phyloP scores from a whole-genome alignment of 2,329 filamentous ascomycete genomes.

The Epicoccum nigrum region DNA sequence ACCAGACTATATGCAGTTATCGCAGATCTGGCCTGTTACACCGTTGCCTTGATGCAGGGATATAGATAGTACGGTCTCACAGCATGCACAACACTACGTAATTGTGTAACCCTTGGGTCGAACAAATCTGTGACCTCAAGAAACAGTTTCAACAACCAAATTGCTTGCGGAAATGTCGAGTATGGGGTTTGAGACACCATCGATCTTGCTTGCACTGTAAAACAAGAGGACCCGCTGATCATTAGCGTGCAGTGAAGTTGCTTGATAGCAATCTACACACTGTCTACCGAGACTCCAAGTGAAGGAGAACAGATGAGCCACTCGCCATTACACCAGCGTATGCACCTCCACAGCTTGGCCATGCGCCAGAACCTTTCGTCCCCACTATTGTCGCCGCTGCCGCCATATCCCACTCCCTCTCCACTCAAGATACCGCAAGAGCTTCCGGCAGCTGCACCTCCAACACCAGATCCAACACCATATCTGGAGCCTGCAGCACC shows the following conservation, averaged over 20 bases:
- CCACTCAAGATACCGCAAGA: background rate
- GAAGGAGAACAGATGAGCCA: conserved; percentile 15
- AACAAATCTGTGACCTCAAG: conserved; percentile 1
- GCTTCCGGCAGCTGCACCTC: background rate
- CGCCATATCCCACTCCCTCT: background rate
- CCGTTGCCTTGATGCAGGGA: conserved; percentile 1
- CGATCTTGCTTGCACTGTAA: background rate
- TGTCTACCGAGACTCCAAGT: background rate
- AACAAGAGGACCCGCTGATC: background rate
- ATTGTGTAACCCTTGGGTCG: conserved; percentile 6
- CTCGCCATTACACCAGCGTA: conserved; percentile 11
- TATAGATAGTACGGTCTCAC: conserved; percentile 12
- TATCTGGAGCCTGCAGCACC: background rate
- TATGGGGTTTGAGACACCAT: conserved; percentile 4
- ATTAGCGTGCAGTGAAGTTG: background rate
- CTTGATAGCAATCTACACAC: background rate
- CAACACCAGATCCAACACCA: background rate
- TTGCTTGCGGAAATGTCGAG: conserved; percentile 2
- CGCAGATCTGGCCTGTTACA: background rate
- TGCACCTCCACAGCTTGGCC: conserved; percentile 11
- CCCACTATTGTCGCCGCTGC: conserved; percentile 3
- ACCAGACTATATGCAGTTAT: background rate
- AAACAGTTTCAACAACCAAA: conserved; percentile 11
- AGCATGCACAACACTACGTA: conserved; percentile 10
- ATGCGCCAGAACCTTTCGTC: conserved; percentile 12